These are phyloP conservation scores for Oemleria cerasiformis DNA, from an alignment of 306 rosid genomes.

Conservation along the genomic window DNA sequence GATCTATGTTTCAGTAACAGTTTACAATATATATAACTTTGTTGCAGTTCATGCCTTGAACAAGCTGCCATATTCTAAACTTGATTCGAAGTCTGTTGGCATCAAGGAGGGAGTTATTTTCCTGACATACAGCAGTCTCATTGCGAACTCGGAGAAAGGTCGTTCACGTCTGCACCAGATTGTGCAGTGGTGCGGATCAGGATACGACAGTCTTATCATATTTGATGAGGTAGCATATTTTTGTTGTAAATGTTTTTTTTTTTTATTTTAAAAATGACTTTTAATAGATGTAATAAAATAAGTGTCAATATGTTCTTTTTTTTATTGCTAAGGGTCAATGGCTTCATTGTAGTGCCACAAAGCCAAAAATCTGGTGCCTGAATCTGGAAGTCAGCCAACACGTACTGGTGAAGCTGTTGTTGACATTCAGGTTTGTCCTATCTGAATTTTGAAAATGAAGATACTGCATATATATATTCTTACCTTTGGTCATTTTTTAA, in stretches of 20 bases:
- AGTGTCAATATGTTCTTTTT: constrained; percentile 33
- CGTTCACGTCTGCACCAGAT: constrained; percentile 94
- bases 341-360: constrained; percentile 91
- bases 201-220: constrained; percentile 75
- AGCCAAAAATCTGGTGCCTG: constrained; percentile 98
- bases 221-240: constrained; percentile 76
- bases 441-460: constrained; percentile 2
- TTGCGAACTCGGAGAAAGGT: constrained; percentile 95
- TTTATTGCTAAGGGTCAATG: constrained; percentile 49
- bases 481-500: not conserved
- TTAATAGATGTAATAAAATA: constrained; percentile 14
- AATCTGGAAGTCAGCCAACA: constrained; percentile 98
- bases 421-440: constrained; percentile 81
- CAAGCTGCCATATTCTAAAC: constrained; percentile 98
- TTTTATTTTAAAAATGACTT: not conserved
- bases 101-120: constrained; percentile 91
- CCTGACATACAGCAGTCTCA: constrained; percentile 90
- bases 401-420: constrained; percentile 98
- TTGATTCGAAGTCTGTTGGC: constrained; percentile 94
- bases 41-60: constrained; percentile 95
- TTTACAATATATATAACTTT: constrained; percentile 2
- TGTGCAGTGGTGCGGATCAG: constrained; percentile 92
- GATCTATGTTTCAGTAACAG: not conserved
- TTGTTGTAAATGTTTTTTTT: not conserved
- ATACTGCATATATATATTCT: constrained; percentile 3